Base-by-base conservation (phyloP, 768 basidiomycete species). In the Tylopilus rubrobrunneus region DNA sequence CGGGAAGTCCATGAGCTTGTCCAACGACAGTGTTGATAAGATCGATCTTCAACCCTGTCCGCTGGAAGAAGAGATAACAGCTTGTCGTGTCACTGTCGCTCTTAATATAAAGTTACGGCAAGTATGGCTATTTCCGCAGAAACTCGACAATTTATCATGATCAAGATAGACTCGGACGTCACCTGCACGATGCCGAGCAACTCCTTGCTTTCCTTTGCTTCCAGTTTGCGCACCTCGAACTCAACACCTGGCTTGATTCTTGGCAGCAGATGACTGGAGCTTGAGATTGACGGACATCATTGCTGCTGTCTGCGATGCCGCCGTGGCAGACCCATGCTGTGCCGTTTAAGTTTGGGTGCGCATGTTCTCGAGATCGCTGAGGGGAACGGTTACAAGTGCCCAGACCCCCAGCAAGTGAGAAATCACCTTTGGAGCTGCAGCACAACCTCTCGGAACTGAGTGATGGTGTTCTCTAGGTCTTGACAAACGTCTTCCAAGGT, bases 221-320 rank as follows among this genome's bases (percentile, higher is more conserved):
- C 93, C 50, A 97, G 77, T 58, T 83, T 85, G 68, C 82, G 84
- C 61, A 98, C 73, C 66, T 98, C 97, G 17, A 95, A 78, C 55
- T 98, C 96, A 52, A 98, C 88, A 14, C 68, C 85, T 86, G 6
- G 90, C 86, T 62, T 96, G 95, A 58, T 90, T 89, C 79, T 96
- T 97, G 29, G 87, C 79, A 0, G 89, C 93, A 2, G 92, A 82
- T 0, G 90, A 90, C 68, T 98, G 96, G 6, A 99, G 79, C 68
- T 92, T 97, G 69, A 97, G 80, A 69, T 98, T 98, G 49, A 97
- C 76, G 44, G 93, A 92, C 79, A 98, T 86, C 77, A 98, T 87
- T 3, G 90, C 89, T 3, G 95, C 95, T 0, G 91, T 88, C 63
- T 98, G 94, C 1, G 87, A 89, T 14, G 83, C 86, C 15, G 92